Evolutionary conservation across 1,284 basidiomycete genomes (phyloP).

Genomic region (Puccinia triticina): DNA sequence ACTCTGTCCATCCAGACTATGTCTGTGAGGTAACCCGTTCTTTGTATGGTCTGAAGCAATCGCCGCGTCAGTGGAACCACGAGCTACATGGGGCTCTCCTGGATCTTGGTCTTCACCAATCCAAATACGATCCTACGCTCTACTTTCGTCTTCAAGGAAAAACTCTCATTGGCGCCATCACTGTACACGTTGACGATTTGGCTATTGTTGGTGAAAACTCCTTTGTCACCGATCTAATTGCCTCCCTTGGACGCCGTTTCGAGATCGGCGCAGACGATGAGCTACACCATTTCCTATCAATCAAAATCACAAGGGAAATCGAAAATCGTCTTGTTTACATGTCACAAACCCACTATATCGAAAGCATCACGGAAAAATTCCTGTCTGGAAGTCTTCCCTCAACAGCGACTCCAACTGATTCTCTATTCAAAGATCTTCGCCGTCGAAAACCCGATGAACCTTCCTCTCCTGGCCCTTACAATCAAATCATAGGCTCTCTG

Average conservation of each 20-base stretch:
- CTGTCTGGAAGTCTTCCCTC: background rate
- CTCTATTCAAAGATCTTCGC: background rate
- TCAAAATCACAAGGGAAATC: background rate
- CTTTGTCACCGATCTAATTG: background rate
- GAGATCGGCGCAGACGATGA: background rate
- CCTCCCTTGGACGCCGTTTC: background rate
- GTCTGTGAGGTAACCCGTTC: background rate
- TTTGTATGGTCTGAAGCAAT: constrained; percentile 12
- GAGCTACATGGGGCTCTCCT: constrained; percentile 5
- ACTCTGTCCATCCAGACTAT: background rate
- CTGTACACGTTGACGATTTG: constrained; percentile 11
- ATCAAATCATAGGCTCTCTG: background rate
- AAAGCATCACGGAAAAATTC: background rate
- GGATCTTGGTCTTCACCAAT: background rate
- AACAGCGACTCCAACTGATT: background rate
- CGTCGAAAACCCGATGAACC: background rate
- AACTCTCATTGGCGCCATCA: background rate
- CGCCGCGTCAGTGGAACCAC: background rate
- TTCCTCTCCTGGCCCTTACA: background rate
- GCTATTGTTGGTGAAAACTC: background rate
- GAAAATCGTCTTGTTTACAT: background rate
- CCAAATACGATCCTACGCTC: background rate
- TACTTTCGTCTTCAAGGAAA: background rate
- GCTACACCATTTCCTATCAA: background rate
- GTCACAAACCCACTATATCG: background rate